These are phyloP conservation scores for Jamesozyma piceae DNA, from an alignment of 805 yeast species.

Conservation along the genomic window DNA sequence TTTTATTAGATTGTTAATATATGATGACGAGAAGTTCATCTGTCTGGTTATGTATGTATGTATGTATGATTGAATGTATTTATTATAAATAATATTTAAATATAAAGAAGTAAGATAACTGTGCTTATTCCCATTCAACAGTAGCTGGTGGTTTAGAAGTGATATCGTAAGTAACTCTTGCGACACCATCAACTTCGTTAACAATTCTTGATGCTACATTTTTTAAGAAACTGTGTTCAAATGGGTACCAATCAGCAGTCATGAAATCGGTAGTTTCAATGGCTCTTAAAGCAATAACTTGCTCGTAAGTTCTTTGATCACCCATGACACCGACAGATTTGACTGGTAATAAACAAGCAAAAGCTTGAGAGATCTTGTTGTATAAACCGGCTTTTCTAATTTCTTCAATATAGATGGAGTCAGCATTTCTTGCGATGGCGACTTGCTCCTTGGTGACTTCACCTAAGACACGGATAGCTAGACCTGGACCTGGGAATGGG, in stretches of 20 bases:
- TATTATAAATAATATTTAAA: too few relatives aligned
- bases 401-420: slow-evolving; percentile 90
- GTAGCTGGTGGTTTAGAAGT: slow-evolving; percentile 99
- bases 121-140: slow-evolving; percentile 89
- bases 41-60: not conserved
- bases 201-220: slow-evolving; percentile 91
- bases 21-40: too few relatives aligned
- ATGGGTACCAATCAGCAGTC: slow-evolving; percentile 99
- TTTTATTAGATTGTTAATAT: not conserved
- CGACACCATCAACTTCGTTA: slow-evolving; percentile 97
- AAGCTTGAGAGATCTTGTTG: slow-evolving; percentile 90
- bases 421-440: slow-evolving; percentile 95
- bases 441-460: slow-evolving; percentile 92
- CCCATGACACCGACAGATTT: slow-evolving; percentile 99
- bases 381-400: slow-evolving; percentile 88
- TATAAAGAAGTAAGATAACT: not conserved
- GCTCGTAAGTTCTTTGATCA: slow-evolving; percentile 98
- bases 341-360: slow-evolving; percentile 93
- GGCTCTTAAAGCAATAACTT: slow-evolving; percentile 97
- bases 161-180: slow-evolving; percentile 96
- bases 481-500: slow-evolving; percentile 99
- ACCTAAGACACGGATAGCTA: slow-evolving; percentile 95
- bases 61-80: not conserved
- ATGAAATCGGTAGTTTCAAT: slow-evolving; percentile 96
- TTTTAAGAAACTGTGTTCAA: slow-evolving; percentile 87